Base-by-base conservation (phyloP, 306 rosid species). In the Cucurbita ficifolia region DNA sequence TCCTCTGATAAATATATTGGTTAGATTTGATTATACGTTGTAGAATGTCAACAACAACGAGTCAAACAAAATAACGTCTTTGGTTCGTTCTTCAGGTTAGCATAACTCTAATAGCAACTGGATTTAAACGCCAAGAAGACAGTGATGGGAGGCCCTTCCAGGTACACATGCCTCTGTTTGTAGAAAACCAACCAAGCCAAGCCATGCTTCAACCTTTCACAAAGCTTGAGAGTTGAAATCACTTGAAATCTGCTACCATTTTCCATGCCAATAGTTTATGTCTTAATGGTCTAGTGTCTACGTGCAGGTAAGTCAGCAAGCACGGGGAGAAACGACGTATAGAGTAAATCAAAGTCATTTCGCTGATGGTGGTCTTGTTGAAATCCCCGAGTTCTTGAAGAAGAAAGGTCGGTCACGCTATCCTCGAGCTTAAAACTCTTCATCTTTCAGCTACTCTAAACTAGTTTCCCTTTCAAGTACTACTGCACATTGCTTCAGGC, bases 91-190 rank as follows among this genome's bases (percentile, higher is more conserved):
- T 80, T 70, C 84, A 94, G 99, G 96, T 94, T 38, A 94, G 99
- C 79, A 94, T 94, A 73, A 94, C 99, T 65, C 82, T 94, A 33
- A 94, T 94, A 81, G 99, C 99, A 14, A 94, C 99, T 39, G 99
- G 99, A 79, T 91, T 94, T 87, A 94, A 91, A 92, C 97, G 99
- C 72, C 99, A 91, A 85, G 99, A 94, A 78, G 97, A 94, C 79
- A 86, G 80, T 75, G 97, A 89, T 70, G 95, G 88, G 43, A 85
- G 92, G 83, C 87, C 89, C 59, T 54, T 75, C 59, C 96, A 87
- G 91, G 99, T 90, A 86, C 76, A 83, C 77, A 56, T 54, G 70
- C 64, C 38, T 65, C 58, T 73, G 33, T 72, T 48, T 10, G 42
- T 40, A 40, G 12, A 40, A 6, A 10, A 64, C 12, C 24, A 22